Evolutionary conservation across 495 filamentous ascomycete species (phyloP).

Genomic region (Xylaria bambusicola): DNA sequence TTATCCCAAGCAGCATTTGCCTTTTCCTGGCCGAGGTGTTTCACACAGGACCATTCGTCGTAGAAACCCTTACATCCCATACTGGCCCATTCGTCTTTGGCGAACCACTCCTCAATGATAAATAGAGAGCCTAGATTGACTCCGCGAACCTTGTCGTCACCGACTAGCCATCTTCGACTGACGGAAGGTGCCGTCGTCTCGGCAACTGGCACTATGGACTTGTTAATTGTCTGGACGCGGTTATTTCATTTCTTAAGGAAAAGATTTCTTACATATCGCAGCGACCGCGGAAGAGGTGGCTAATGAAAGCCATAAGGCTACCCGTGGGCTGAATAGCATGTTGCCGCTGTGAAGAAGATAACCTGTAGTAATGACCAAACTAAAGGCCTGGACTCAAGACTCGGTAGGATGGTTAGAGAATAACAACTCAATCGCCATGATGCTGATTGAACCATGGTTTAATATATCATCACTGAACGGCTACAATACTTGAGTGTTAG

Average conservation of each 20-base stretch:
- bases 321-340: neutral
- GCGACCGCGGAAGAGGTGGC: neutral
- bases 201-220: neutral
- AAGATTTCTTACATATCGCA: constrained; percentile 9
- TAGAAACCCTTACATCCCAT: constrained; percentile 54
- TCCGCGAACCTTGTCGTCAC: constrained; percentile 53
- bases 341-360: neutral
- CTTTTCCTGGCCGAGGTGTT: constrained; percentile 47
- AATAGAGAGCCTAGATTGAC: constrained; percentile 62
- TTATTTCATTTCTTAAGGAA: neutral
- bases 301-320: neutral
- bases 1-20: constrained; percentile 52
- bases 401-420: neutral
- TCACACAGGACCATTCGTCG: constrained; percentile 60
- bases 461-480: no score
- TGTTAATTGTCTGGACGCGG: neutral
- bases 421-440: neutral
- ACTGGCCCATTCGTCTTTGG: constrained; percentile 43
- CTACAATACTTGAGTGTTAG: no score
- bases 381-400: neutral
- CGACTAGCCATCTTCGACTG: constrained; percentile 5
- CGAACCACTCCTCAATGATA: constrained; percentile 60
- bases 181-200: neutral
- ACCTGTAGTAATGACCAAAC: neutral
- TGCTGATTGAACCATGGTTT: neutral